Conservation (phyloP, 2,329 filamentous ascomycete genomes). For the Sporothrix luriei region DNA sequence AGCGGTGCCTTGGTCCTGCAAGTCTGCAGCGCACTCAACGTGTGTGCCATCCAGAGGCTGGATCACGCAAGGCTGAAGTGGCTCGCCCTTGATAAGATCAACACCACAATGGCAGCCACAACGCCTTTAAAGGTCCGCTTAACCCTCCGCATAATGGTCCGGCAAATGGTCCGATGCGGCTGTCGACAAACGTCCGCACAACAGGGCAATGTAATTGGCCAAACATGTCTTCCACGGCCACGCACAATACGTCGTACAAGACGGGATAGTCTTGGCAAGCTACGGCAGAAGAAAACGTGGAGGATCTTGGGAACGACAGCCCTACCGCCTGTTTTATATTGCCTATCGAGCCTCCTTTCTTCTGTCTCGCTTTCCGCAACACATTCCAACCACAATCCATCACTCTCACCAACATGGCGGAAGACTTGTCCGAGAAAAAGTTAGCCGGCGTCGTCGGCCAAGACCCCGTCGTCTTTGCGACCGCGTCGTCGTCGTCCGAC, state of each 20-base stretch:
- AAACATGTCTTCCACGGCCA: not conserved
- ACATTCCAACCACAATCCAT: not conserved
- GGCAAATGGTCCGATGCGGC: not conserved
- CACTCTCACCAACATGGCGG: not conserved
- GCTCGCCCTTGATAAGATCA: not conserved
- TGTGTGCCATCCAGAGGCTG: constrained; percentile 23
- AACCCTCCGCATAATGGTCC: too few species aligned
- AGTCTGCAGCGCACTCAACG: not conserved
- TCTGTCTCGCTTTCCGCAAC: too few species aligned
- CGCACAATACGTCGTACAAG: not conserved
- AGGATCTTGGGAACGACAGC: not conserved
- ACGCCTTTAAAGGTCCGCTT: too few species aligned
- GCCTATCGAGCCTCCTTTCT: not conserved
- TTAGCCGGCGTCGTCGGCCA: not conserved
- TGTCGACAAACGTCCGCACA: not conserved
- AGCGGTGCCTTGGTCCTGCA: not conserved
- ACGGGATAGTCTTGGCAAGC: not conserved
- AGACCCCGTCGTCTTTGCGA: not conserved
- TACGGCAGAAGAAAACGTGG: constrained; percentile 3
- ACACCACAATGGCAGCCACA: too few species aligned
- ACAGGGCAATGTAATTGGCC: not conserved
- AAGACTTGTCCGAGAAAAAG: constrained; percentile 8
- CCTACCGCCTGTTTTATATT: constrained; percentile 13
- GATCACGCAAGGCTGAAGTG: constrained; percentile 19
- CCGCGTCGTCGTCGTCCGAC: constrained; percentile 4